A percentile compares a stretch with the other conserved stretches of the same genome.
These are phyloP conservation scores for Hamigera avellanea DNA, from an alignment of 495 filamentous ascomycete species.

Conservation along the genomic window DNA sequence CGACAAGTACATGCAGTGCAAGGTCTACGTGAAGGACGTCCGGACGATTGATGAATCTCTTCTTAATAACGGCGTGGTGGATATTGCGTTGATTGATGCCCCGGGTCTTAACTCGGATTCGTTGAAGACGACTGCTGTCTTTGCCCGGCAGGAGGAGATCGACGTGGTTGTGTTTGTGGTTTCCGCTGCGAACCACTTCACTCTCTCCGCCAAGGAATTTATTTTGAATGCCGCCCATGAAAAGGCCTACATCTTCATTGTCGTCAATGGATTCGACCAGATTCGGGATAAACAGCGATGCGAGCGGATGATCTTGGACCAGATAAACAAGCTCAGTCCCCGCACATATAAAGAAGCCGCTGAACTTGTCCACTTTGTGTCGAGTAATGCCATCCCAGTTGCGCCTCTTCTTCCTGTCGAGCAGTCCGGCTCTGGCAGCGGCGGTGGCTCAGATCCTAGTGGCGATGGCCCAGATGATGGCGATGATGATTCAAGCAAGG, in stretches of 20 bases:
- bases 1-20: conserved; percentile 81
- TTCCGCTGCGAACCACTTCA: conserved; percentile 95
- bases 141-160: conserved; percentile 95
- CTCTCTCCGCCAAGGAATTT: conserved; percentile 89
- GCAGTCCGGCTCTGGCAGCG: conserved; percentile 42
- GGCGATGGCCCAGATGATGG: conserved; percentile 41
- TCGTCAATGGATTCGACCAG: conserved; percentile 93
- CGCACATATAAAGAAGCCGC: conserved; percentile 84
- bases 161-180: conserved; percentile 99
- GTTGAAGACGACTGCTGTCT: conserved; percentile 91
- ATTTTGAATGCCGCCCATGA: conserved; percentile 91
- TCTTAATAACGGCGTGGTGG: conserved; percentile 93
- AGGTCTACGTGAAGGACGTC: conserved; percentile 90
- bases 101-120: conserved; percentile 93
- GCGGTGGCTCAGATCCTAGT: conserved; percentile 40
- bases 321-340: conserved; percentile 74
- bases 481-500: conserved; percentile 37
- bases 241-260: conserved; percentile 98
- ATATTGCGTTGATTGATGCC: conserved; percentile 95
- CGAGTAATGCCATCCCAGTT: conserved; percentile 83
- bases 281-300: conserved; percentile 82
- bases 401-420: conserved; percentile 38
- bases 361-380: conserved; percentile 95
- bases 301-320: conserved; percentile 83
- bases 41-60: conserved; percentile 85